Evolutionary conservation across 2,329 filamentous ascomycete genomes (phyloP), one percentile per base, ranked within the genome.

Genomic region (Zasmidium angulare): DNA sequence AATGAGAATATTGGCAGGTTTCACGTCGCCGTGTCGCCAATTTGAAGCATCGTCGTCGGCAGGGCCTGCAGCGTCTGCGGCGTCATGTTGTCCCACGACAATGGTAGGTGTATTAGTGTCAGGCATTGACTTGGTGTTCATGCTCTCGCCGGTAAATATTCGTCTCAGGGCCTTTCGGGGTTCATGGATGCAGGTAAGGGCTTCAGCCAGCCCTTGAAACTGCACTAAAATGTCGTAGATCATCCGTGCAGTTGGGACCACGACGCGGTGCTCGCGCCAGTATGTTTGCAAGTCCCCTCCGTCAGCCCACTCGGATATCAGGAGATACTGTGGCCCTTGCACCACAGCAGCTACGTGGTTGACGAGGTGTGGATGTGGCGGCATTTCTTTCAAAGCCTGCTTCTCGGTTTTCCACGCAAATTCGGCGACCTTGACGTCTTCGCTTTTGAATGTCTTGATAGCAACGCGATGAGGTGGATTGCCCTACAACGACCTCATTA

Each of bases 1-100:
- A 21, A 52, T 40, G 50, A 52, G 22, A 19, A 52, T 52, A 20
- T 52, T 52, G 9, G 19, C 50, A 31, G 50, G 50, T 20, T 52
- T 52, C 6, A 52, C 22, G 19, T 52, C 50, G 9, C 50, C 50
- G 19, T 52, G 50, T 3, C 50, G 50, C 24, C 19, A 26, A n/a
- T 36, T 21, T 31, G 46, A 49, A 12, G 3, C 4, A 22, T 49
- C 46, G 4, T 3, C 20, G 17, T 20, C 11, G 46, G 9, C 46
- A 14, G 46, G 22, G 3, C 2, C 46, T 10, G 6, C 11, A 22
- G 22, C 22, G 10, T n/a, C n/a, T 22, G 10, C 20, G 46, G 46
- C 4, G 22, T 24, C n/a, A n/a, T n/a, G n/a, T n/a, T n/a, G n/a
- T n/a, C n/a, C n/a, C n/a, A n/a, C n/a, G n/a, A n/a, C n/a, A n/a